Evolutionary conservation across 805 yeast genomes (phyloP).

Genomic region (Candida ponderosae): DNA sequence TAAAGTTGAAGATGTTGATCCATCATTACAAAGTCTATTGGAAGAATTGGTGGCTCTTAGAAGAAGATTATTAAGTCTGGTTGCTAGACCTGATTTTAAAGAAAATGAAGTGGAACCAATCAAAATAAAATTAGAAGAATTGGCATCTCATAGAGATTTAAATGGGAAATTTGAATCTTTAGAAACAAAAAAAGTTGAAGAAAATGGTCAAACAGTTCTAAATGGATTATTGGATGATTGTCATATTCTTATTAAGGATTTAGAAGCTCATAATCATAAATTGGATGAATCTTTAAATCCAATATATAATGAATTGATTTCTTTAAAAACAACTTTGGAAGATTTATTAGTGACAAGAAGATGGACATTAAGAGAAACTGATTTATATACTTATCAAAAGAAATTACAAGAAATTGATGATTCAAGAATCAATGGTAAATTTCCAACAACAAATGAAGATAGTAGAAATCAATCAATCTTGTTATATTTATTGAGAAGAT

Average conservation of each 20-base stretch:
- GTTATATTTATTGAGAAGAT: conserved; percentile 76
- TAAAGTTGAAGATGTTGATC: conserved; percentile 45
- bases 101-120: conserved; percentile 25
- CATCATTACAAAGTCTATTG: conserved; percentile 41
- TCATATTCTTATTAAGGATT: conserved; percentile 63
- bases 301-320: conserved; percentile 55
- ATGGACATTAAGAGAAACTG: conserved; percentile 97
- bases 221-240: conserved; percentile 82
- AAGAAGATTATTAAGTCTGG: conserved; percentile 48
- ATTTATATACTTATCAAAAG: conserved; percentile 76
- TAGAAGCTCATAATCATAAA: conserved; percentile 35
- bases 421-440: conserved; percentile 54
- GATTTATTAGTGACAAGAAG: conserved; percentile 84
- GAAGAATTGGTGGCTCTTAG: conserved; percentile 57
- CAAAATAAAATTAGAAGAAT: conserved; percentile 28
- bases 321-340: conserved; percentile 67
- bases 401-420: conserved; percentile 68
- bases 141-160: conserved; percentile 44
- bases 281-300: conserved; percentile 46
- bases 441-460: conserved; percentile 23
- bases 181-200: conserved; percentile 24
- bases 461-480: conserved; percentile 53
- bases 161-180: conserved; percentile 44
- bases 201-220: conserved; percentile 39
- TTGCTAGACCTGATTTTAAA: conserved; percentile 30